These are phyloP conservation scores for Cokeromyces recurvatus DNA, from an alignment of 371 early-diverging fungal species.

Conservation along the genomic window DNA sequence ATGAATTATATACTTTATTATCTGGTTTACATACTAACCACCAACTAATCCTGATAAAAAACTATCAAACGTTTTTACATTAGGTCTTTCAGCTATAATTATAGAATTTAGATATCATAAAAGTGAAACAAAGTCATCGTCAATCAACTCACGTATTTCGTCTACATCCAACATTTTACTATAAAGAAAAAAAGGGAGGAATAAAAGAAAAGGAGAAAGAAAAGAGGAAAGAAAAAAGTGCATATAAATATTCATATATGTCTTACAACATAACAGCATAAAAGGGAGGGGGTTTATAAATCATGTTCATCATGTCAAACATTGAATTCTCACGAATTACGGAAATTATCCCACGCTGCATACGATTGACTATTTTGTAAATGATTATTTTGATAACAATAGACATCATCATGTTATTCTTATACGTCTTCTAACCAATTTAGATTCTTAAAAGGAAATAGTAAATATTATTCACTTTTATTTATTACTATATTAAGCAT, in stretches of 20 bases:
- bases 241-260: neutral
- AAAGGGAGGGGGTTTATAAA: too few species aligned
- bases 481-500: too few species aligned
- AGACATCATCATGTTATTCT: too few species aligned
- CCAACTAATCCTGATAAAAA: conserved; percentile 57
- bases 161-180: conserved; percentile 32
- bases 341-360: conserved; percentile 4
- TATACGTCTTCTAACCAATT: too few species aligned
- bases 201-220: conserved; percentile 3
- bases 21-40: conserved; percentile 29
- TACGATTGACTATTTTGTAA: too few species aligned
- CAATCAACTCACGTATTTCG: conserved; percentile 30
- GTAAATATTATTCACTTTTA: too few species aligned
- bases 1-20: too few species aligned
- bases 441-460: too few species aligned
- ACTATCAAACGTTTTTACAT: conserved; percentile 40
- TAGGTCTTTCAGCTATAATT: conserved; percentile 27
- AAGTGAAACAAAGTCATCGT: neutral
- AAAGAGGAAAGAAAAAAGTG: conserved; percentile 8
- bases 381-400: too few species aligned
- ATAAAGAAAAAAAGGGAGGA: conserved; percentile 1
- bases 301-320: conserved; percentile 12
- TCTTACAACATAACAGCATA: too few species aligned
- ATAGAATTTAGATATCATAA: neutral
- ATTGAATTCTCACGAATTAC: conserved; percentile 17